phyloP scores from a whole-genome alignment of 2,329 filamentous ascomycete species.

The Plenodomus lindquistii region DNA sequence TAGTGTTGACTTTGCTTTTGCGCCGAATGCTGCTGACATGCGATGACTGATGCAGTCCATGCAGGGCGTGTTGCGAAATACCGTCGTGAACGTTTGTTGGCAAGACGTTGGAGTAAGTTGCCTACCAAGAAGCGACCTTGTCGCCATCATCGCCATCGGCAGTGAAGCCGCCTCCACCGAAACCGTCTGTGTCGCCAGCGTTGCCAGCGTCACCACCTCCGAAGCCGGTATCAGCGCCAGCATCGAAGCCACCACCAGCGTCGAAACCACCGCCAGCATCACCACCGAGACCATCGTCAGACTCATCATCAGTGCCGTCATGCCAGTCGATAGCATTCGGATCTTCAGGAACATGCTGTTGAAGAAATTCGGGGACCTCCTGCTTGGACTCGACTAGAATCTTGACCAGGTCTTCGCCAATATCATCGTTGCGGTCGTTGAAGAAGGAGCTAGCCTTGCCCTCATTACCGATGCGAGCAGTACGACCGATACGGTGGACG shows the following conservation, averaged over 20 bases:
- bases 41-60: neutral
- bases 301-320: slow-evolving; percentile 53
- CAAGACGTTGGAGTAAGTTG: neutral
- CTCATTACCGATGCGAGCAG: slow-evolving; percentile 86
- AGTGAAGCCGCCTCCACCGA: slow-evolving; percentile 10
- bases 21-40: neutral
- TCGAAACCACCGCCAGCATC: slow-evolving; percentile 19
- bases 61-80: neutral
- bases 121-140: slow-evolving; percentile 37
- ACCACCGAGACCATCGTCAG: slow-evolving; percentile 26
- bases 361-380: slow-evolving; percentile 79
- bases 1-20: neutral
- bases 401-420: slow-evolving; percentile 76
- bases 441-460: slow-evolving; percentile 90
- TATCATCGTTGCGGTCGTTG: slow-evolving; percentile 72
- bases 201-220: slow-evolving; percentile 11
- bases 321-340: slow-evolving; percentile 55
- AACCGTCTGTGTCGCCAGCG: slow-evolving; percentile 6
- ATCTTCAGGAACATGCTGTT: slow-evolving; percentile 64
- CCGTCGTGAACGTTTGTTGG: neutral
- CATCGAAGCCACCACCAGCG: slow-evolving; percentile 11
- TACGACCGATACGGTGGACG: slow-evolving; percentile 92
- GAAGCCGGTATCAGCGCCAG: slow-evolving; percentile 11
- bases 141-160: slow-evolving; percentile 15
- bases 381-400: slow-evolving; percentile 80